Conservation (phyloP, 2,329 filamentous ascomycete species). For the Aspergillus pseudoviridinutans region DNA sequence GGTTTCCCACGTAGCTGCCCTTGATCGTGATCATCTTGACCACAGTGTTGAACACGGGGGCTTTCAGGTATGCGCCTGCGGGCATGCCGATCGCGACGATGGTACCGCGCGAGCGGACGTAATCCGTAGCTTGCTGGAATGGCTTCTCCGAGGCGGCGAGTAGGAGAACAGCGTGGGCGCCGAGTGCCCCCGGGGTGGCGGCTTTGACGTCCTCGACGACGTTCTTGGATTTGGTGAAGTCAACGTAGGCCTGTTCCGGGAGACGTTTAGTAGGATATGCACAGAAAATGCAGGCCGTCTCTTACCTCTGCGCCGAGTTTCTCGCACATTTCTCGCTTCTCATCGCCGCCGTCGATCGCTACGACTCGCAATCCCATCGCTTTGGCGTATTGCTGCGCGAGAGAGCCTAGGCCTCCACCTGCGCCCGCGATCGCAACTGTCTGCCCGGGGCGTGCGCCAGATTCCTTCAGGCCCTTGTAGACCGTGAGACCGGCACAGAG, state of each 20-base stretch:
- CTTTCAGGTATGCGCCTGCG: constrained; percentile 70
- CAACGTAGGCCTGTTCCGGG: constrained; percentile 58
- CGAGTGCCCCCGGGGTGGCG: constrained; percentile 72
- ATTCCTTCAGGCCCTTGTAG: constrained; percentile 89
- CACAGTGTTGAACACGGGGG: constrained; percentile 86
- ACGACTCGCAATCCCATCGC: constrained; percentile 82
- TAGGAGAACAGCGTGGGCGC: constrained; percentile 81
- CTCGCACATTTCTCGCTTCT: constrained; percentile 67
- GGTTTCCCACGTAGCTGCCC: constrained; percentile 90
- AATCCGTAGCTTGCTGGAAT: constrained; percentile 89
- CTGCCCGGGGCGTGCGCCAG: constrained; percentile 68
- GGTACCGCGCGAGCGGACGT: constrained; percentile 75
- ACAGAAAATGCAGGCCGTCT: background rate
- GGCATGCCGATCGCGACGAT: constrained; percentile 90
- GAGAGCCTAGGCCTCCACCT: constrained; percentile 73
- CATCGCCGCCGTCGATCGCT: constrained; percentile 77
- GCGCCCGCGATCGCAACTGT: constrained; percentile 81
- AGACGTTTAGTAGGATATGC: background rate
- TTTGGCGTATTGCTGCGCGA: constrained; percentile 82
- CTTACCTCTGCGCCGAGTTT: constrained; percentile 60
- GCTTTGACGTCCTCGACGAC: constrained; percentile 80
- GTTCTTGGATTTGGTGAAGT: constrained; percentile 73
- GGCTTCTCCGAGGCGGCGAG: constrained; percentile 86
- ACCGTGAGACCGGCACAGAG: constrained; percentile 84
- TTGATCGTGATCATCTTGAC: constrained; percentile 88